Conservation (phyloP, 352 stramenopile genomes). For the Blastocystis sp. region DNA sequence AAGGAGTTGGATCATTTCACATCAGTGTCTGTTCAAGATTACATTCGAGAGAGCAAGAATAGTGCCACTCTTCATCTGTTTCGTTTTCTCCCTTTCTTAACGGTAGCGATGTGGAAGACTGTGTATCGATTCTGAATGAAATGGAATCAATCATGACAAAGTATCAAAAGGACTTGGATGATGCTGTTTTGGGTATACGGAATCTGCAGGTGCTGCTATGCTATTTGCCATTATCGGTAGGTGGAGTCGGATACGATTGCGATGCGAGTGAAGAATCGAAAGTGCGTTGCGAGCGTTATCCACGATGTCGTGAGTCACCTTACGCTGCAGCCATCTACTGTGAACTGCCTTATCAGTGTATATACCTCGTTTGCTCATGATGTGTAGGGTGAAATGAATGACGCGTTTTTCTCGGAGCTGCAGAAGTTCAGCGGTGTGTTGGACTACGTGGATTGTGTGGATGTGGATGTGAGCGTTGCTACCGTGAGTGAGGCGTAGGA, state of each 20-base stretch:
- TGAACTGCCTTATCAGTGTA: conserved; percentile 45
- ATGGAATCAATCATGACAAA: conserved; percentile 40
- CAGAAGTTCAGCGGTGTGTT: background rate
- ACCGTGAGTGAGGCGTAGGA: background rate
- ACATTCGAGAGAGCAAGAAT: conserved; percentile 48
- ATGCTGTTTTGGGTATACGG: conserved; percentile 7
- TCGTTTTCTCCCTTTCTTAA: background rate
- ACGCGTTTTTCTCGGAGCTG: conserved; percentile 9
- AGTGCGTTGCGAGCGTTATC: background rate
- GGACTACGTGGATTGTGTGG: conserved; percentile 49
- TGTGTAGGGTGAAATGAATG: conserved; percentile 51
- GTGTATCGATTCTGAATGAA: conserved; percentile 20
- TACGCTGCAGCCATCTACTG: conserved; percentile 11
- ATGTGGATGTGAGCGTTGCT: background rate
- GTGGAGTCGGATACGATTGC: conserved; percentile 39
- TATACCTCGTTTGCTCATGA: background rate
- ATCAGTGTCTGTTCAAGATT: conserved; percentile 1
- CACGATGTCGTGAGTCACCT: conserved; percentile 24
- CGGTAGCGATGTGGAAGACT: conserved; percentile 18
- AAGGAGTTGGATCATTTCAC: conserved; percentile 18
- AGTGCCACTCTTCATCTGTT: conserved; percentile 53
- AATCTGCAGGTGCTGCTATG: conserved; percentile 13
- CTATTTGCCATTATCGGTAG: background rate
- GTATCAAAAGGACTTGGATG: conserved; percentile 45
- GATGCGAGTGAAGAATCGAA: conserved; percentile 33